Base-by-base conservation (phyloP, 2,329 filamentous ascomycete species). In the Pseudopyricularia javanii region DNA sequence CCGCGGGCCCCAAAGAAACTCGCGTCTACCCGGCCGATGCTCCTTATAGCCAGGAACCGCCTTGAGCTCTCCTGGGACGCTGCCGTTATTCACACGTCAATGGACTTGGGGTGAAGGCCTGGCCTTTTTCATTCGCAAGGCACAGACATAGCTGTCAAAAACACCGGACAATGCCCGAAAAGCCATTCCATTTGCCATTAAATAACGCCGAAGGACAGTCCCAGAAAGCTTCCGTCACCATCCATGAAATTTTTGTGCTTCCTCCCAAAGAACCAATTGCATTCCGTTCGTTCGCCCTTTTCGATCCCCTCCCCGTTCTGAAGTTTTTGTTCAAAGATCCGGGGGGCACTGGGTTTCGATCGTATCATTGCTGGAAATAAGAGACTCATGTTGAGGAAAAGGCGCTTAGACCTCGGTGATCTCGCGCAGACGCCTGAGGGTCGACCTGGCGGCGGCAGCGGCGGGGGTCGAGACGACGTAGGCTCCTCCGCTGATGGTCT, bases 401-500 rank as follows among this genome's bases (percentile, higher is more conserved):
- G 20, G 15, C 32, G 28, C n/a, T 47, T 52, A 52, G 26, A 52
- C 50, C 11, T 52, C 50, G 50, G 50, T 30, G 33, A 52, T 52
- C 47, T 53, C 52, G 20, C 52, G 52, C 52, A 53, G 47, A 43
- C 52, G 52, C 34, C 52, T 49, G 33, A 53, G 34, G 47, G 52
- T 53, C 47, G 52, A 53, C 14, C 52, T 47, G 47, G 52, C 52
- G 28, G 52, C 45, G 12, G 52, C 35, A 17, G 52, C 52, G 28
- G 52, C 52, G 15, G 52, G 52, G 47, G 52, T 53, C 33, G 52
- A 30, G 14, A 50, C 52, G 17, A 50, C 47, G 47, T 53, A 53
- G 52, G 52, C 52, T 35, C 52, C 52, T 24, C 52, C 52, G 26
- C 33, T 43, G 47, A 53, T 49, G 47, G 52, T 53, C 52, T 53